Evolutionary conservation across 2,329 filamentous ascomycete species (phyloP).

Genomic region (Balansia obtecta): DNA sequence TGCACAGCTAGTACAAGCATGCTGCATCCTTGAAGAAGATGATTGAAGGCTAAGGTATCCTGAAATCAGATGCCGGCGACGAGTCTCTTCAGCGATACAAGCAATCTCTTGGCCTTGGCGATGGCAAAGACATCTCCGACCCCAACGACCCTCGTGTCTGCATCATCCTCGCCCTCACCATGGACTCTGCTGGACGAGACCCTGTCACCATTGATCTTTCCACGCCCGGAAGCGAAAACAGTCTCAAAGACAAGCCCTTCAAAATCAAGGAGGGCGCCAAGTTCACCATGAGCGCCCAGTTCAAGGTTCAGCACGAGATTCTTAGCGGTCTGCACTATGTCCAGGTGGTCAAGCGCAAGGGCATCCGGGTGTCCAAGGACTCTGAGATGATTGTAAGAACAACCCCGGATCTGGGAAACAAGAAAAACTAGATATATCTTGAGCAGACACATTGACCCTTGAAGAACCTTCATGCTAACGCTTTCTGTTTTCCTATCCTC

Average conservation of each 20-base stretch:
- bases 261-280: slow-evolving; percentile 91
- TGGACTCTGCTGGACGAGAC: slow-evolving; percentile 69
- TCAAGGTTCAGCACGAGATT: slow-evolving; percentile 95
- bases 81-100: slow-evolving; percentile 97
- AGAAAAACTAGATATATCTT: neutral
- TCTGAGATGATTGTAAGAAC: slow-evolving; percentile 86
- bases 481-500: neutral
- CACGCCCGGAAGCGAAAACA: slow-evolving; percentile 56
- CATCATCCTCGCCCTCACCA: slow-evolving; percentile 82
- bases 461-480: neutral
- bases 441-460: too few species aligned
- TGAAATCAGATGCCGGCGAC: slow-evolving; percentile 53
- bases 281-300: slow-evolving; percentile 89
- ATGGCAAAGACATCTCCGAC: slow-evolving; percentile 59
- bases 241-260: slow-evolving; percentile 85
- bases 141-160: slow-evolving; percentile 77
- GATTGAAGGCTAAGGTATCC: neutral
- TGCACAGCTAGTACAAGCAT: neutral
- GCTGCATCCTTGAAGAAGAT: neutral
- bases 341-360: slow-evolving; percentile 84
- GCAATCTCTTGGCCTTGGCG: slow-evolving; percentile 78
- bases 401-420: neutral
- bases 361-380: slow-evolving; percentile 78
- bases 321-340: slow-evolving; percentile 92
- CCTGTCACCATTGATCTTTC: slow-evolving; percentile 87